phyloP scores from a whole-genome alignment of 257 asterid species.

The Fraxinus pennsylvanica region DNA sequence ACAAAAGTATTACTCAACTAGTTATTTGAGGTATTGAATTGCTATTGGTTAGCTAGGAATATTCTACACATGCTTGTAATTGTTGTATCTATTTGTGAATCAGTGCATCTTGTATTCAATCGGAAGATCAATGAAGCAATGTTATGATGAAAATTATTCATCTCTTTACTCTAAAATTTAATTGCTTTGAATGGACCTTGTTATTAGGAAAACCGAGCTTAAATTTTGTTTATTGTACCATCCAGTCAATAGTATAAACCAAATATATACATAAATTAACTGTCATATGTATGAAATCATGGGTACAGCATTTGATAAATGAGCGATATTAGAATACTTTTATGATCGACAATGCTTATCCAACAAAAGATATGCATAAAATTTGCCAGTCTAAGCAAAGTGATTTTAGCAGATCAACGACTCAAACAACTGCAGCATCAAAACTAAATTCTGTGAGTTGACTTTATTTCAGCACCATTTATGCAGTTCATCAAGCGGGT shows the following conservation, averaged over 20 bases:
- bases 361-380: neutral
- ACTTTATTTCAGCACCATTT: neutral
- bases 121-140: too few species aligned
- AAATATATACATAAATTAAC: neutral
- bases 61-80: too few species aligned
- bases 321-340: neutral
- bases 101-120: too few species aligned
- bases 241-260: neutral
- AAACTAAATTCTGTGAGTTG: neutral
- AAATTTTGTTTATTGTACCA: neutral
- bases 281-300: neutral
- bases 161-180: too few species aligned
- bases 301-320: neutral
- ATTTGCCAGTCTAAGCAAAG: neutral
- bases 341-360: neutral
- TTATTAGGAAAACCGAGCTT: neutral
- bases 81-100: too few species aligned
- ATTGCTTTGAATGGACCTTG: too few species aligned
- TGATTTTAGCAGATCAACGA: neutral
- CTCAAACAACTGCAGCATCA: neutral
- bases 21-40: too few species aligned
- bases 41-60: too few species aligned
- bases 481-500: slow-evolving; percentile 25
- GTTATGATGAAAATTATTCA: too few species aligned
- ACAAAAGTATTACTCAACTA: too few species aligned